phyloP scores from a whole-genome alignment of 2,329 filamentous ascomycete genomes.

The Neonectria punicea region DNA sequence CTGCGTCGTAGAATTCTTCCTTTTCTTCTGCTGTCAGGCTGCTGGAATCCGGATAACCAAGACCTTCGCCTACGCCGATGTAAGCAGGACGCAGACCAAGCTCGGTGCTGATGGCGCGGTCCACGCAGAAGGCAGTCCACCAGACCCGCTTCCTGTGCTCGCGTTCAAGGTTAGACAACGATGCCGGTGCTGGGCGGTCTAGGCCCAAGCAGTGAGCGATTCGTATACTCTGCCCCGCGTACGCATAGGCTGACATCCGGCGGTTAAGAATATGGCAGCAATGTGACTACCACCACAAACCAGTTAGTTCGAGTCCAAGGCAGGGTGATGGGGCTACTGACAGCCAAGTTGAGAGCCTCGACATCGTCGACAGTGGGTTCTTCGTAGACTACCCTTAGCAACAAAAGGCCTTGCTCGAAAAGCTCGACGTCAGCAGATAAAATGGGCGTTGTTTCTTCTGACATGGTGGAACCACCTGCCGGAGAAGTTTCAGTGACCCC shows the following conservation, averaged over 20 bases:
- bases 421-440: neutral
- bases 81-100: conserved; percentile 1
- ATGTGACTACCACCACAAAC: neutral
- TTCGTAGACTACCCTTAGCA: neutral
- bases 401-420: neutral
- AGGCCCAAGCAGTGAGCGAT: neutral
- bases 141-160: neutral
- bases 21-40: neutral
- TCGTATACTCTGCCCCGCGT: neutral
- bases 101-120: conserved; percentile 1
- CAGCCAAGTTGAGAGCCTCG: neutral
- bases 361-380: neutral
- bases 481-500: neutral
- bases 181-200: neutral
- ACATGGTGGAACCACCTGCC: neutral
- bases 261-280: neutral
- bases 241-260: neutral
- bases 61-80: neutral
- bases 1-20: conserved; percentile 2
- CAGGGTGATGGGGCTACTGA: neutral
- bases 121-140: conserved; percentile 6
- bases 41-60: conserved; percentile 1
- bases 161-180: neutral
- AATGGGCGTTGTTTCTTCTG: neutral
- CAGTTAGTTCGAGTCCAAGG: neutral